Evolutionary conservation across 306 rosid species (phyloP).

Genomic region (Pueraria montana): DNA sequence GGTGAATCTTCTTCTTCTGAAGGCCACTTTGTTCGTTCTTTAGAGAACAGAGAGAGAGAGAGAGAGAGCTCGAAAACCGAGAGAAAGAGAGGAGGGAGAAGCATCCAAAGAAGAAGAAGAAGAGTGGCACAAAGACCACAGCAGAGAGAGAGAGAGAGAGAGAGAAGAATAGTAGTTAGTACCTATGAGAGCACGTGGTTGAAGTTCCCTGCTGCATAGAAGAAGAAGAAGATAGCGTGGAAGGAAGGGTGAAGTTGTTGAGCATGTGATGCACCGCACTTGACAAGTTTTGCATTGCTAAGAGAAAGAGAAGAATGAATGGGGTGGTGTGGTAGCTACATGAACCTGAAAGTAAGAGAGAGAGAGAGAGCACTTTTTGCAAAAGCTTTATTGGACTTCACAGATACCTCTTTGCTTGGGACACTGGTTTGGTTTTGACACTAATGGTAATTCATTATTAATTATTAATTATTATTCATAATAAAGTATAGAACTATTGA

Average conservation of each 20-base stretch:
- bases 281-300: background rate
- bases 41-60: constrained; percentile 29
- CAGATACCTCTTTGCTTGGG: background rate
- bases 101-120: constrained; percentile 65
- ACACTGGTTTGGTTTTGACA: background rate
- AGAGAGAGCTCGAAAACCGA: constrained; percentile 56
- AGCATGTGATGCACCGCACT: background rate
- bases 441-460: background rate
- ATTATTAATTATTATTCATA: background rate
- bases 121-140: background rate
- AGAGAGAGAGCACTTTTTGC: background rate
- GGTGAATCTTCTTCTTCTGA: constrained; percentile 48
- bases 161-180: background rate
- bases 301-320: background rate
- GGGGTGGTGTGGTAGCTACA: background rate
- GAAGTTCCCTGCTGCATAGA: background rate
- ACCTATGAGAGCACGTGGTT: constrained; percentile 38
- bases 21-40: constrained; percentile 51
- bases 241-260: constrained; percentile 6
- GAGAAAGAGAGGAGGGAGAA: constrained; percentile 49
- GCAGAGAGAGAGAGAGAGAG: background rate
- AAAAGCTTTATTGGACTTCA: background rate
- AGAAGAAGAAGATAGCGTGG: background rate
- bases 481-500: background rate
- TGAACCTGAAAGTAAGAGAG: background rate